Evolutionary conservation across 495 filamentous ascomycete species (phyloP).

Genomic region (Talaromyces adpressus): DNA sequence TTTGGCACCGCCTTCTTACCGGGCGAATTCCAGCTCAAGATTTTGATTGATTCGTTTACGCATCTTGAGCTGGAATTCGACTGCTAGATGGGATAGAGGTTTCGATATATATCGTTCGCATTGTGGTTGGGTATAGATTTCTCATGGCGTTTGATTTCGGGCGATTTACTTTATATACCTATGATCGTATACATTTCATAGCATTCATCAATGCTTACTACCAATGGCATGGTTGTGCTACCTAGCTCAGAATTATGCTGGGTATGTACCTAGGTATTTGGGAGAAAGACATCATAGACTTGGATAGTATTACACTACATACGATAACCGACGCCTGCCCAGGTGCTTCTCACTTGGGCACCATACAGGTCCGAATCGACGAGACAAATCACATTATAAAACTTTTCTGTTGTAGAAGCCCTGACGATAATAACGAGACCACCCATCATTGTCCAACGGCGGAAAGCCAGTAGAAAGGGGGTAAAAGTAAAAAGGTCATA

Average conservation of each 20-base stretch:
- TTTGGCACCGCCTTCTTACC: too few relatives aligned
- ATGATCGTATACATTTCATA: neutral
- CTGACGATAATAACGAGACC: neutral
- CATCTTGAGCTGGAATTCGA: neutral
- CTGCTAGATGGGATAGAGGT: neutral
- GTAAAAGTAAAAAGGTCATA: neutral
- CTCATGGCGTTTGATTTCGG: neutral
- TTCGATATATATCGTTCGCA: neutral
- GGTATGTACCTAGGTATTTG: too few relatives aligned
- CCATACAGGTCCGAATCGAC: neutral
- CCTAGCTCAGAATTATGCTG: too few relatives aligned
- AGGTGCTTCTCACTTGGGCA: too few relatives aligned
- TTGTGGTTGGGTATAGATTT: neutral
- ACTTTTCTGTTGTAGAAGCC: neutral
- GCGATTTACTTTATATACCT: neutral
- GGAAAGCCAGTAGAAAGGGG: neutral
- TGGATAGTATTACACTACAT: neutral
- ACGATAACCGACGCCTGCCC: neutral
- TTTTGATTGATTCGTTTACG: too few relatives aligned
- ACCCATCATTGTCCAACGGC: neutral
- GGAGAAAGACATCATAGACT: neutral
- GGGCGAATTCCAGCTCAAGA: too few relatives aligned
- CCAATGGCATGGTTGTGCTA: too few relatives aligned
- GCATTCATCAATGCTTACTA: neutral
- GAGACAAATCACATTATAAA: neutral